These are phyloP conservation scores for Cryphonectria radicalis DNA, from an alignment of 2,329 filamentous ascomycete genomes.

Conservation along the genomic window DNA sequence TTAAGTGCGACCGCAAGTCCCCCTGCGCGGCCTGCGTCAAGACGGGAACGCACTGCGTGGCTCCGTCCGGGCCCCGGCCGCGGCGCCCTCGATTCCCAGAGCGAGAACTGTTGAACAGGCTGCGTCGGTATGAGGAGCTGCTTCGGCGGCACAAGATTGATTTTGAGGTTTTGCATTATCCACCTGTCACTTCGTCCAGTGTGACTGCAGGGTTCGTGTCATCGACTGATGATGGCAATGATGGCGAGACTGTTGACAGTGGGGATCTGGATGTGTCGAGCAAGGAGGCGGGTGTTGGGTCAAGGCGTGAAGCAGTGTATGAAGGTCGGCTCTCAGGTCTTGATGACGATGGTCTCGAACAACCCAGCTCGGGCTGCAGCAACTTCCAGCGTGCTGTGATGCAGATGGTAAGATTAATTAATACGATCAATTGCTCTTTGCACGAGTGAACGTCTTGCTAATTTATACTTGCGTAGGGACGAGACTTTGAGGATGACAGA, in stretches of 20 bases:
- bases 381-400: neutral
- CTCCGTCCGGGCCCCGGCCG: slow-evolving; percentile 45
- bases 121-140: slow-evolving; percentile 61
- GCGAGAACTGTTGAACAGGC: slow-evolving; percentile 59
- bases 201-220: neutral
- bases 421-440: neutral
- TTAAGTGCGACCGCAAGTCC: slow-evolving; percentile 63
- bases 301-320: neutral
- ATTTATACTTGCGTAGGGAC: neutral
- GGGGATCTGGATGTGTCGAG: slow-evolving; percentile 33
- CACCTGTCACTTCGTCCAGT: slow-evolving; percentile 25
- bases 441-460: neutral
- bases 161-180: slow-evolving; percentile 52
- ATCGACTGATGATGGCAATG: neutral
- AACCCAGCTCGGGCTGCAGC: neutral
- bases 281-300: neutral
- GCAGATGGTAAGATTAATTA: neutral
- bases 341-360: neutral
- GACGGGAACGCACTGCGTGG: slow-evolving; percentile 48
- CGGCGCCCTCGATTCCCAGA: slow-evolving; percentile 56
- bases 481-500: neutral
- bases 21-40: slow-evolving; percentile 61
- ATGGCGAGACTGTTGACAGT: neutral
- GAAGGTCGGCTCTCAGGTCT: neutral
- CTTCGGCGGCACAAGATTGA: slow-evolving; percentile 57